Percentiles rank a stretch among this genome's conserved stretches.
Conservation (phyloP, 441 rosid genomes). For the Pelargonium citronellum region DNA sequence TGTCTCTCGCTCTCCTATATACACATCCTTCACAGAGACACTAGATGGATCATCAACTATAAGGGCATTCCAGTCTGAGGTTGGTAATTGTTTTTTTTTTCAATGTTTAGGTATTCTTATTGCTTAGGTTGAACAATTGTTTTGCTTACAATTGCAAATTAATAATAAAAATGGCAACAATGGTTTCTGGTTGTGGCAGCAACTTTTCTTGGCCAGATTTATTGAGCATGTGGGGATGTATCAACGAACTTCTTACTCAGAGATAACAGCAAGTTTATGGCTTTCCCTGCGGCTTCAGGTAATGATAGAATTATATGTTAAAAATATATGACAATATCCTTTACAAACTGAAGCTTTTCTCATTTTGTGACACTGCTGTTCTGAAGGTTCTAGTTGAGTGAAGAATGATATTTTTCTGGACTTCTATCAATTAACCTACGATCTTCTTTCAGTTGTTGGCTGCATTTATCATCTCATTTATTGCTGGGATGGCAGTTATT, state of each 20-base stretch:
- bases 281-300: constrained; percentile 98
- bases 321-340: neutral
- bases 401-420: constrained; percentile 7
- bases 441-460: constrained; percentile 56
- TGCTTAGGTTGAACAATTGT: too few species aligned
- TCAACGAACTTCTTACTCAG: constrained; percentile 81
- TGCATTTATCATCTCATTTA: constrained; percentile 64
- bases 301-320: neutral
- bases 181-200: constrained; percentile 39
- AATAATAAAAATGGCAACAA: constrained; percentile 11
- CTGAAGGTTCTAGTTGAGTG: constrained; percentile 4
- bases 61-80: constrained; percentile 84
- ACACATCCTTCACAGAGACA: constrained; percentile 81
- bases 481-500: constrained; percentile 72
- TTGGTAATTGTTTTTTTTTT: constrained; percentile 19
- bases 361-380: constrained; percentile 4
- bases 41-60: constrained; percentile 93
- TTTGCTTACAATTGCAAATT: neutral
- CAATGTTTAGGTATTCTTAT: too few species aligned
- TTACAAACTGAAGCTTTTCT: neutral
- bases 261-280: constrained; percentile 83
- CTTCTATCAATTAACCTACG: neutral
- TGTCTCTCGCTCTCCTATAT: constrained; percentile 92
- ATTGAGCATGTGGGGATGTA: constrained; percentile 54
- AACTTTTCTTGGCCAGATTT: constrained; percentile 53